These are phyloP conservation scores for Ceratobasidium sp. DNA, from an alignment of 1,284 basidiomycete genomes.

Conservation along the genomic window DNA sequence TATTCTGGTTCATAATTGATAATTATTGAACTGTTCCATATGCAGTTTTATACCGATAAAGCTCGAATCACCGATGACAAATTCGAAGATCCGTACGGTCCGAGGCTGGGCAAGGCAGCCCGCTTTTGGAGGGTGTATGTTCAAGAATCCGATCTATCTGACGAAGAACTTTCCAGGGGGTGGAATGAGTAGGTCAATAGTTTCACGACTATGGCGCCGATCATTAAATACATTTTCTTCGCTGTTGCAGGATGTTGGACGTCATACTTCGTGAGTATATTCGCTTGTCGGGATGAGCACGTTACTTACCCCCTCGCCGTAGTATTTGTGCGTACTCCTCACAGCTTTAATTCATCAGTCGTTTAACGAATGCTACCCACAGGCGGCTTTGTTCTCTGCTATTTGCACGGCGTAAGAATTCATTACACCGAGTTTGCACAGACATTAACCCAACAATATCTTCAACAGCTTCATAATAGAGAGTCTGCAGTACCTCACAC, in stretches of 20 bases:
- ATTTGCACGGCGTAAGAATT: conserved; percentile 6
- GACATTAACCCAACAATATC: no score
- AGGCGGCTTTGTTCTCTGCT: conserved; percentile 4
- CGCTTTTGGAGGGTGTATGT: conserved; percentile 11
- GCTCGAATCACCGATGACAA: neutral
- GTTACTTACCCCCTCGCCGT: neutral
- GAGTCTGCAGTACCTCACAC: neutral
- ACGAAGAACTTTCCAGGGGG: neutral
- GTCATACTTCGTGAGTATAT: neutral
- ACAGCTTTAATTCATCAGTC: neutral
- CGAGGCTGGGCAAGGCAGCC: neutral
- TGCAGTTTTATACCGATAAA: no score
- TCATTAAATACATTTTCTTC: neutral
- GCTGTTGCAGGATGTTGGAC: neutral
- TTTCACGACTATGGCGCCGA: neutral
- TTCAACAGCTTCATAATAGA: conserved; percentile 12
- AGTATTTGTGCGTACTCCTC: neutral
- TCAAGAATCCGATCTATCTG: neutral
- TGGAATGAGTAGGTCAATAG: neutral
- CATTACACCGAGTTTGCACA: no score
- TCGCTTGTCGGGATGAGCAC: neutral
- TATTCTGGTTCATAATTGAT: no score
- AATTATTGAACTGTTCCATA: no score
- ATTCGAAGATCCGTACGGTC: neutral
- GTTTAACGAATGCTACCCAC: neutral